Base-by-base conservation (phyloP, 2,329 filamentous ascomycete genomes). In the Didymella sp. region DNA sequence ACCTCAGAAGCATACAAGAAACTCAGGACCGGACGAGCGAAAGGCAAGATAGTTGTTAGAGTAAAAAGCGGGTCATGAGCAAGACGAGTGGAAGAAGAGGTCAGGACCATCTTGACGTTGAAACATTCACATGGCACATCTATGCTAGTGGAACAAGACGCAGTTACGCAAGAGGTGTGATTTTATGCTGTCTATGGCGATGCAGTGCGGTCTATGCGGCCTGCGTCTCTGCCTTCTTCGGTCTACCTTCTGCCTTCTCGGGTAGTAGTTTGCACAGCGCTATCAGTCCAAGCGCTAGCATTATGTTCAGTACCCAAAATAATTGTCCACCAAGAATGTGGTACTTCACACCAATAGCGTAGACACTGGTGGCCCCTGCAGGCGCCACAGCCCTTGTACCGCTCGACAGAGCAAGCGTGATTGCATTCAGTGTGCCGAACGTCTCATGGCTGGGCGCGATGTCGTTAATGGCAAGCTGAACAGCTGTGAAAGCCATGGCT, bases 381-480 rank as follows among this genome's bases (percentile, higher is more conserved):
- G 91, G 90, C 0, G 83, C 82, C 37, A 93, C 79, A 0, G 90
- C 83, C 13, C 90, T 81, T 27, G 91, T 77, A 0, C 78, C 87
- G 60, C 86, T 87, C 0, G 80, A 76, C 0, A 86, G 67, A 0
- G 89, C 88, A 55, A 94, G 77, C 0, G 85, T 83, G 1, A 91
- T 65, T 0, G 88, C 87, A 64, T 94, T 94, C 25, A 95, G 77
- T 0, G 86, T 91, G 0, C 88, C 90, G 9, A 94, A 78, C 0
- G 86, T 83, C 38, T 80, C 79, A 1, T 85, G 82, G 9, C 81
- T 85, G 0, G 91, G 91, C 0, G 87, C 82, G 2, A 89, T 84
- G 56, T 93, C 89, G 73, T 94, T 94, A 28, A 94, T 70, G 0
- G 86, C 86, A 8, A 94, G 85, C 78, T 93, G 89, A 0, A 88